Evolutionary conservation across 352 stramenopile species (phyloP), one percentile per base, ranked within the genome.

Genomic region (Pythium oligandrum): DNA sequence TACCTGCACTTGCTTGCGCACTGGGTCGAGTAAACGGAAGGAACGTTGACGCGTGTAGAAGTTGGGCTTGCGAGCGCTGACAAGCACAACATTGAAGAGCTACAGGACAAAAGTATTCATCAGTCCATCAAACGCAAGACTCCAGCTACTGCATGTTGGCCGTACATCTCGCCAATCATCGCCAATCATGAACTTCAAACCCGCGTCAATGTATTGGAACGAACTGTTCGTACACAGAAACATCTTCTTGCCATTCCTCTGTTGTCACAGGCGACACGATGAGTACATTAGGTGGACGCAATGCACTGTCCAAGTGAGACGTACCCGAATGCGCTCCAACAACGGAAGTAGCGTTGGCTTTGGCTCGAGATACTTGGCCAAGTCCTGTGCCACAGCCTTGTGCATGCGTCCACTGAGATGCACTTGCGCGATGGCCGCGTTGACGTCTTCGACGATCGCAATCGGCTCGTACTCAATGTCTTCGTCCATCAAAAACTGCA

Each of bases 171-270:
- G 79, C 93, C 93, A 98, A 37, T 93, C 70, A 40, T 92, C 70
- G 43, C 93, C 93, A n/a, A 97, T 66, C 65, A 98, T 91, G 60
- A 89, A 96, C 57, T 83, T 85, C 63, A 98, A 86, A 26, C 93
- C 93, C 1, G 88, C 87, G 61, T 98, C 87, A 33, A 97, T 86
- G 73, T 98, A 98, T 66, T 82, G 84, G 71, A 96, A 98, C 11
- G 89, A 92, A 30, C 88, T 97, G 69, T 98, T 98, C 33, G 86
- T 90, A 67, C 92, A 92, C 68, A 98, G 73, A 56, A 98, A 97
- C 32, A 93, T 79, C 51, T 94, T 83, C 67, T 97, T 97, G 7
- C 86, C 88, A 12, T 81, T 81, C 40, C 74, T 53, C 70, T 96
- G 78, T 7, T 26, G 17, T 26, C 17, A 26, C 17, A 26, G 17